Evolutionary conservation across 2,329 filamentous ascomycete genomes (phyloP).

Genomic region (Aspergillus ibericus): DNA sequence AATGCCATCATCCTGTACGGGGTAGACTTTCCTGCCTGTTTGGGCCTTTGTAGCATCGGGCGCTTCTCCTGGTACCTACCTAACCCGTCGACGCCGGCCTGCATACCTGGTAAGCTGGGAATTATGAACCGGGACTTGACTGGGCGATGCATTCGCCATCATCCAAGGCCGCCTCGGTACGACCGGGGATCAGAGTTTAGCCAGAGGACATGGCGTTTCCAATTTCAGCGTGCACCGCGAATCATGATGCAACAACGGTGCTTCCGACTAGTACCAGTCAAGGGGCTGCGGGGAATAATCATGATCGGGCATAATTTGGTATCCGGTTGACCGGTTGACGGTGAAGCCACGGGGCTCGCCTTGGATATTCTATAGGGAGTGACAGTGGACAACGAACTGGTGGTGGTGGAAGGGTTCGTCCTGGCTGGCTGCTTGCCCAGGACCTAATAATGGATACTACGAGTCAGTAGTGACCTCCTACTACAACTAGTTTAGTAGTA

Average conservation of each 20-base stretch:
- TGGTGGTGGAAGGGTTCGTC: background rate
- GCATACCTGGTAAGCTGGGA: background rate
- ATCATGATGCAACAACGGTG: background rate
- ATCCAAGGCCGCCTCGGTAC: background rate
- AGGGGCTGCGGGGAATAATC: background rate
- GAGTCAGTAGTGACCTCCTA: no score
- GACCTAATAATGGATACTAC: no score
- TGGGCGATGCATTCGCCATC: background rate
- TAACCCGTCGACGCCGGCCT: background rate
- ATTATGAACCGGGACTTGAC: background rate
- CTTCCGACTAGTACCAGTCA: background rate
- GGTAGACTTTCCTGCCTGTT: background rate
- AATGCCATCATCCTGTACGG: background rate
- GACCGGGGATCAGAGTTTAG: background rate
- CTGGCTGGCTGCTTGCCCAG: background rate
- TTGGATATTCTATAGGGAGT: background rate
- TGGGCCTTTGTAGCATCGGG: background rate
- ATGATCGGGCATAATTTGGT: background rate
- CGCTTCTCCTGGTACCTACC: background rate
- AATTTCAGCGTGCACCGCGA: background rate
- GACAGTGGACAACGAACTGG: background rate
- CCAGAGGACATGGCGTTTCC: background rate
- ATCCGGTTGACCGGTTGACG: background rate
- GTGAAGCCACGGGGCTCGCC: background rate
- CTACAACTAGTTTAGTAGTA: no score